phyloP scores from a whole-genome alignment of 1,284 basidiomycete species.

The Sanghuangporus weigelae region DNA sequence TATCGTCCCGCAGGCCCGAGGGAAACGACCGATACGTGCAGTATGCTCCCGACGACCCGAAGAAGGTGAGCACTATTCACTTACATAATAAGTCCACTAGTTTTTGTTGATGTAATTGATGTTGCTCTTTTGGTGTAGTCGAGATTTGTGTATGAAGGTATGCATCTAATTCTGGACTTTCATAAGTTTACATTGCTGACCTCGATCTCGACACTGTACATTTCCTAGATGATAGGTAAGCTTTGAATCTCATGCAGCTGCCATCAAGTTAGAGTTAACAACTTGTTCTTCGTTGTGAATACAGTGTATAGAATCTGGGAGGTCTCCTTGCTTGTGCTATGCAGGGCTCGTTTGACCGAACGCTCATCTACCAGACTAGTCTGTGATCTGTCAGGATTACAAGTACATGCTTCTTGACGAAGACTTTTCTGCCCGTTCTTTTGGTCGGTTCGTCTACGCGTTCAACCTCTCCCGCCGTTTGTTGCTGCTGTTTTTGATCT shows the following conservation, averaged over 20 bases:
- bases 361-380: not conserved
- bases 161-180: not conserved
- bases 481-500: not conserved
- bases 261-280: not conserved
- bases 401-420: no score
- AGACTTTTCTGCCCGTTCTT: no score
- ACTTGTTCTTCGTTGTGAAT: not conserved
- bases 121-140: constrained; percentile 39
- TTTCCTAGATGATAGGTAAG: constrained; percentile 23
- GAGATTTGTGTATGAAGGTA: constrained; percentile 74
- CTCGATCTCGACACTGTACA: no score
- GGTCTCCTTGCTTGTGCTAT: not conserved
- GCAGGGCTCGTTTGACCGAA: not conserved
- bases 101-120: not conserved
- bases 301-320: not conserved
- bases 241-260: not conserved
- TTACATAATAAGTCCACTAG: constrained; percentile 6
- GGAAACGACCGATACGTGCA: constrained; percentile 78
- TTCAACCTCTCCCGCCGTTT: not conserved
- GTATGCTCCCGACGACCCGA: constrained; percentile 80
- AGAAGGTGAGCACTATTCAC: constrained; percentile 52
- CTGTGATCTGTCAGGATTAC: not conserved
- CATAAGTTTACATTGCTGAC: not conserved
- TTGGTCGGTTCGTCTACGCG: no score
- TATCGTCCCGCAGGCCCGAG: constrained; percentile 45